phyloP scores from a whole-genome alignment of 805 yeast genomes.

The Cyberlindnera xishuangbannaensis region DNA sequence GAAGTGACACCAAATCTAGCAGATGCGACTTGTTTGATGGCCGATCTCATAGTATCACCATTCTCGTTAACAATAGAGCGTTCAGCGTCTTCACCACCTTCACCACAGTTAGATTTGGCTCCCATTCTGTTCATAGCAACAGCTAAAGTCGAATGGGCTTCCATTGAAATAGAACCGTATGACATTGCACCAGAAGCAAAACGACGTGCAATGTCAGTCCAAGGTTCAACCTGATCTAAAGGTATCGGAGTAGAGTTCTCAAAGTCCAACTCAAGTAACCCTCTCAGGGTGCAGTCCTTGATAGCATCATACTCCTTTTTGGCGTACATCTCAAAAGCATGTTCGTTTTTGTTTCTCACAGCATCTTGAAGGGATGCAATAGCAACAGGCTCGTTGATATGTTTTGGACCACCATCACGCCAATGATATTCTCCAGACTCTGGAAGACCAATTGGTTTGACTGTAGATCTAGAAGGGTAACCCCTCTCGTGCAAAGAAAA shows the following conservation, averaged over 20 bases:
- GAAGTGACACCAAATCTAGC: constrained; percentile 98
- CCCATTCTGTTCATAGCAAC: constrained; percentile 98
- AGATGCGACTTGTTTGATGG: constrained; percentile 96
- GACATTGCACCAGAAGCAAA: constrained; percentile 99
- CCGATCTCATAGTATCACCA: constrained; percentile 98
- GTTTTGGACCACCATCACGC: constrained; percentile 98
- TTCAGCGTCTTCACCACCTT: constrained; percentile 98
- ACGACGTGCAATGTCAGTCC: constrained; percentile 98
- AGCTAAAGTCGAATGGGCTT: constrained; percentile 95
- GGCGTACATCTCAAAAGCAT: constrained; percentile 85
- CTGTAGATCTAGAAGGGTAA: constrained; percentile 69
- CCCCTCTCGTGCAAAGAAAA: constrained; percentile 91
- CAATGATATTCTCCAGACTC: constrained; percentile 97
- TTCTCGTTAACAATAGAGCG: constrained; percentile 72
- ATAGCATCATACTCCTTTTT: constrained; percentile 90
- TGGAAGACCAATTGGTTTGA: constrained; percentile 67
- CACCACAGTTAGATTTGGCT: constrained; percentile 97
- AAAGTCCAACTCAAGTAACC: constrained; percentile 86
- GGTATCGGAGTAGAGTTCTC: constrained; percentile 72
- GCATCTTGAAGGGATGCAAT: constrained; percentile 96
- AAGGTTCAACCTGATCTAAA: constrained; percentile 96
- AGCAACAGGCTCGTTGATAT: constrained; percentile 90
- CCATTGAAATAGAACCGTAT: constrained; percentile 97
- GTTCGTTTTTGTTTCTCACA: constrained; percentile 93
- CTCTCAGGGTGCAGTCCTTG: constrained; percentile 88